phyloP scores from a whole-genome alignment of 371 early-diverging fungal genomes.

The Mortierella sp. region DNA sequence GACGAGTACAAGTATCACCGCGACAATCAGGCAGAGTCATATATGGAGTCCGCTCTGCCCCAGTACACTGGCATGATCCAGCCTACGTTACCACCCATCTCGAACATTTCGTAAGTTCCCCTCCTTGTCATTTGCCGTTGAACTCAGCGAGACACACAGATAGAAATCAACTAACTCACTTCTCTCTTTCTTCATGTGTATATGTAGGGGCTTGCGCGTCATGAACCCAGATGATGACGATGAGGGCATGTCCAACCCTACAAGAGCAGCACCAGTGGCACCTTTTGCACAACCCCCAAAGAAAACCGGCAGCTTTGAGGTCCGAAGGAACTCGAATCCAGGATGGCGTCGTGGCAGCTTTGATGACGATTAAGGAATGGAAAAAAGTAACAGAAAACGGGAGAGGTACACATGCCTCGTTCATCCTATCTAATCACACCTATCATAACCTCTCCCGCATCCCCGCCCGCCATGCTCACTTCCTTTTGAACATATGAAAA shows the following conservation, averaged over 20 bases:
- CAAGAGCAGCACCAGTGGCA: not conserved
- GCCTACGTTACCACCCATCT: conserved; percentile 30
- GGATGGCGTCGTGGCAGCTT: conserved; percentile 53
- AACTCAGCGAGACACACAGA: no score
- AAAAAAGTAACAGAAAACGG: no score
- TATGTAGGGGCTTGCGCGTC: conserved; percentile 33
- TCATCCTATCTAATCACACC: no score
- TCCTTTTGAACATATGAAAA: no score
- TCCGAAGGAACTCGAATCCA: conserved; percentile 22
- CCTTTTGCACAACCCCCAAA: no score
- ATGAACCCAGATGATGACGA: conserved; percentile 46
- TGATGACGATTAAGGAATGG: conserved; percentile 32
- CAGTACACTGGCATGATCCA: conserved; percentile 50
- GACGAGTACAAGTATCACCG: conserved; percentile 38
- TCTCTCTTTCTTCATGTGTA: not conserved
- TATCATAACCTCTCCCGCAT: no score
- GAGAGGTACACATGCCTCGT: no score
- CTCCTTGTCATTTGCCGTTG: not conserved
- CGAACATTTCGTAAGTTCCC: conserved; percentile 34
- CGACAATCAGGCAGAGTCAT: conserved; percentile 22
- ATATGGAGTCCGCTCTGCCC: conserved; percentile 36
- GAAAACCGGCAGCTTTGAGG: conserved; percentile 45
- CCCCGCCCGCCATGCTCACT: no score
- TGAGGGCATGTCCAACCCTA: conserved; percentile 6
- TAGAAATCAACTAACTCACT: no score